These are phyloP conservation scores for Mycena albidolilacea DNA, from an alignment of 768 basidiomycete species.

Conservation along the genomic window DNA sequence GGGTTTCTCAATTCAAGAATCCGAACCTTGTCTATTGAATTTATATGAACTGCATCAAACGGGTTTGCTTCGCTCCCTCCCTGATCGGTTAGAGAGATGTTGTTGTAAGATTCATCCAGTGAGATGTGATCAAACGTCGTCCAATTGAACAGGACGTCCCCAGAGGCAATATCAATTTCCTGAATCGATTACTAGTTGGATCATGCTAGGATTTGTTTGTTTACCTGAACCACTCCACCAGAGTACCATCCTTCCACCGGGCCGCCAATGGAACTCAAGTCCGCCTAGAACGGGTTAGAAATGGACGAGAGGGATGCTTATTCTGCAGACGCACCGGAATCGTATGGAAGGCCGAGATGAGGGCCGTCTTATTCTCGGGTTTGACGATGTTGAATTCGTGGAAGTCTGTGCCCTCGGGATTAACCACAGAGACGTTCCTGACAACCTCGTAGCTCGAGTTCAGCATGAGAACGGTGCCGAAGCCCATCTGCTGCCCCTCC, in stretches of 20 bases:
- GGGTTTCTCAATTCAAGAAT: background rate
- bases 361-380: constrained; percentile 24
- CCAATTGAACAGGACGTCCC: constrained; percentile 33
- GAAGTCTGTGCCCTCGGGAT: constrained; percentile 19
- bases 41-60: constrained; percentile 33
- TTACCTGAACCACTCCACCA: background rate
- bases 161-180: constrained; percentile 30
- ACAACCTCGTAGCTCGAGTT: constrained; percentile 27
- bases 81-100: background rate
- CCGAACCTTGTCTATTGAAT: constrained; percentile 33
- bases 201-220: background rate
- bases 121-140: constrained; percentile 30
- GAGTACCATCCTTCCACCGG: constrained; percentile 23
- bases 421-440: constrained; percentile 27
- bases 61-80: background rate
- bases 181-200: constrained; percentile 8
- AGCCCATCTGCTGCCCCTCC: constrained; percentile 6
- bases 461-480: constrained; percentile 14
- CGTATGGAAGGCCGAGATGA: constrained; percentile 19
- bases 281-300: background rate
- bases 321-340: constrained; percentile 15
- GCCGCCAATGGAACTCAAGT: constrained; percentile 28
- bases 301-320: background rate
- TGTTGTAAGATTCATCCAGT: constrained; percentile 28
- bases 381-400: constrained; percentile 34